Conservation (phyloP, 805 yeast genomes). For the Jamesozyma piceae region DNA sequence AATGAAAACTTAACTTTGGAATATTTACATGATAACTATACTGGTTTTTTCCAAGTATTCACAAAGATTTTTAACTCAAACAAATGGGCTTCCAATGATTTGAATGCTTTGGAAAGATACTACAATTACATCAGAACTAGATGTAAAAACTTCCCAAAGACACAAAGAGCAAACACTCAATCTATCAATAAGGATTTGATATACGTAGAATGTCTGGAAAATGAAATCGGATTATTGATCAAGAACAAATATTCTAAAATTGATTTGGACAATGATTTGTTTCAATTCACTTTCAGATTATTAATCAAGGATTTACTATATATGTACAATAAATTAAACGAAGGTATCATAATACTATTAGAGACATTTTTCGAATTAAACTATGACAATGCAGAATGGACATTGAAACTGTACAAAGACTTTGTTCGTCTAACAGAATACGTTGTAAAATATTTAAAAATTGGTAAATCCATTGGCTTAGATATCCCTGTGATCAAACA, state of each 20-base stretch:
- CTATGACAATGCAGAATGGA: conserved; percentile 73
- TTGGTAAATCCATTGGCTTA: conserved; percentile 86
- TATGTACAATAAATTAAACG: conserved; percentile 81
- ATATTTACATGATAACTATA: conserved; percentile 37
- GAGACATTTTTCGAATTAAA: conserved; percentile 94
- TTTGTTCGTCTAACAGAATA: conserved; percentile 80
- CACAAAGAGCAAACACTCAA: neutral
- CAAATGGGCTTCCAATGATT: conserved; percentile 35
- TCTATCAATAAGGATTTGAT: conserved; percentile 32
- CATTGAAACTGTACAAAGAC: conserved; percentile 69
- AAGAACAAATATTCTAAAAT: conserved; percentile 67
- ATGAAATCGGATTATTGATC: conserved; percentile 66
- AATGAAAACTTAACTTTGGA: conserved; percentile 34
- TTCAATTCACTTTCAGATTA: conserved; percentile 69
- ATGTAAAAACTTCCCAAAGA: conserved; percentile 31
- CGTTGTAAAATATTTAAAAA: conserved; percentile 78
- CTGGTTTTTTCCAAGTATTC: conserved; percentile 38
- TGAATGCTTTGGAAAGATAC: conserved; percentile 54
- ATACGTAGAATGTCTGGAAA: conserved; percentile 72
- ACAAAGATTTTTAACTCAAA: conserved; percentile 18
- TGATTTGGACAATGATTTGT: conserved; percentile 76
- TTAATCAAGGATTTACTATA: conserved; percentile 79
- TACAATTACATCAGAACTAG: conserved; percentile 60
- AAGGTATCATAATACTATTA: conserved; percentile 85
- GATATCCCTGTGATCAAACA: conserved; percentile 94